Percentiles rank a stretch among this genome's conserved stretches.
These are phyloP conservation scores for Podospora anserina DNA, from an alignment of 495 filamentous ascomycete genomes.

Conservation along the genomic window DNA sequence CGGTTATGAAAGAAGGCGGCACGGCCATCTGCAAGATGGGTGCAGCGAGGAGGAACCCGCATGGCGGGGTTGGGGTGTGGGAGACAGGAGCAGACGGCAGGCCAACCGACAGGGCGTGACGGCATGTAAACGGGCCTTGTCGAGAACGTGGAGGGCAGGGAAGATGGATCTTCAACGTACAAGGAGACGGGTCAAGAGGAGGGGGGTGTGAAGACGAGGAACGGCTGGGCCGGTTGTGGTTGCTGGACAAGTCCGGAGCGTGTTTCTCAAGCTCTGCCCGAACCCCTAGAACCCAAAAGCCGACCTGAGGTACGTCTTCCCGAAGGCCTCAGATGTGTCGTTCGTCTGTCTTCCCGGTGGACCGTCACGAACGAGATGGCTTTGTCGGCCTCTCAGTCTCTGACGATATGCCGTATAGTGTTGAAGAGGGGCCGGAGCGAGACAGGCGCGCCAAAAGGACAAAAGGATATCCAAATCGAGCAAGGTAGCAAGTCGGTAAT, in stretches of 20 bases:
- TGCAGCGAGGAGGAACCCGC: constrained; percentile 33
- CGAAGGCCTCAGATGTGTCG: constrained; percentile 5
- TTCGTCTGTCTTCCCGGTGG: not conserved
- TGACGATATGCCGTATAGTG: constrained; percentile 39
- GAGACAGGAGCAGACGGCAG: constrained; percentile 23
- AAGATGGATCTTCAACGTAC: constrained; percentile 32
- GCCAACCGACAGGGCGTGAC: constrained; percentile 31
- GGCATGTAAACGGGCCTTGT: constrained; percentile 31
- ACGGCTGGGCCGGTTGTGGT: constrained; percentile 9
- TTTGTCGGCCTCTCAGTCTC: constrained; percentile 11
- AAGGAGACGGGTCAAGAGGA: constrained; percentile 24
- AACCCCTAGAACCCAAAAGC: constrained; percentile 15
- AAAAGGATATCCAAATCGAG: constrained; percentile 37
- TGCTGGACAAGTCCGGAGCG: constrained; percentile 14
- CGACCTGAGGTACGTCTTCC: constrained; percentile 11
- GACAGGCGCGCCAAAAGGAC: constrained; percentile 33
- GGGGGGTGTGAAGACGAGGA: constrained; percentile 12
- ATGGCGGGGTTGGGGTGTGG: constrained; percentile 41
- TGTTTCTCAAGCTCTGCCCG: constrained; percentile 11
- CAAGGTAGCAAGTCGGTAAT: constrained; percentile 35
- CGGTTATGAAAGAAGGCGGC: constrained; percentile 39
- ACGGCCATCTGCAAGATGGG: constrained; percentile 37
- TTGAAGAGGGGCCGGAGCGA: constrained; percentile 34
- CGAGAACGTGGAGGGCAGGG: constrained; percentile 36
- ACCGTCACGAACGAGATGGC: constrained; percentile 5